phyloP scores from a whole-genome alignment of 108 stramenopile species.

The Schizochytrium sp. region DNA sequence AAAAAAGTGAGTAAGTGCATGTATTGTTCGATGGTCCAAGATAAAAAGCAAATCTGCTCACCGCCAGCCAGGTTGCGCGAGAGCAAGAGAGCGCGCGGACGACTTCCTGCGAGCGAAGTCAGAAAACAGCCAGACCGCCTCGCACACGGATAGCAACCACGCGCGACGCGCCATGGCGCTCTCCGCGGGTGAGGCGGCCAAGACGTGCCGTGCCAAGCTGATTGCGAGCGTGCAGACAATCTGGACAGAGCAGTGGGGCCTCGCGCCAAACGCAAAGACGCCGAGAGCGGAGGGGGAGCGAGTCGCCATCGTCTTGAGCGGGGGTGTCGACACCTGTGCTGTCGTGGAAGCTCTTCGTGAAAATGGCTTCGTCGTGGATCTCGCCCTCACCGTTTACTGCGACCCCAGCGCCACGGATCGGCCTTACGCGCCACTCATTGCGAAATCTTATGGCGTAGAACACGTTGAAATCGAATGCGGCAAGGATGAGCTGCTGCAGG shows the following conservation, averaged over 20 bases:
- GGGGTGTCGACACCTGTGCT: constrained; percentile 56
- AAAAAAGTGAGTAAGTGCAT: too few species aligned
- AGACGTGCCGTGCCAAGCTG: neutral
- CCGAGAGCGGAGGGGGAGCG: neutral
- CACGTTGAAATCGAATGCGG: constrained; percentile 37
- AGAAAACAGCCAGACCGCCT: too few species aligned
- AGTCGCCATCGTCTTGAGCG: constrained; percentile 6
- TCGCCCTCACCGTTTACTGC: constrained; percentile 44
- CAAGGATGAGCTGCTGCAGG: constrained; percentile 33
- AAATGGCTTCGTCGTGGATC: constrained; percentile 31
- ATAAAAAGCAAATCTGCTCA: too few species aligned
- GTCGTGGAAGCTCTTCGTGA: constrained; percentile 36
- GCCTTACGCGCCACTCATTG: constrained; percentile 36
- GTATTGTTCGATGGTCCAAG: too few species aligned
- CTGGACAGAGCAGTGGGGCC: neutral
- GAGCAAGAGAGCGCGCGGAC: too few species aligned
- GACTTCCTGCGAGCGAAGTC: too few species aligned
- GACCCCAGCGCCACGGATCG: constrained; percentile 38
- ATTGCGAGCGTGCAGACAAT: neutral
- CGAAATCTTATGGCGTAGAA: constrained; percentile 27
- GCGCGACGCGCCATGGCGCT: too few species aligned
- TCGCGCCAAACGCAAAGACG: neutral
- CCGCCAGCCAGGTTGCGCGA: too few species aligned
- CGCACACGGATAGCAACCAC: too few species aligned
- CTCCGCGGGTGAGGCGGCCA: neutral